phyloP scores from a whole-genome alignment of 768 basidiomycete genomes.

The Leccinum truebloodii region DNA sequence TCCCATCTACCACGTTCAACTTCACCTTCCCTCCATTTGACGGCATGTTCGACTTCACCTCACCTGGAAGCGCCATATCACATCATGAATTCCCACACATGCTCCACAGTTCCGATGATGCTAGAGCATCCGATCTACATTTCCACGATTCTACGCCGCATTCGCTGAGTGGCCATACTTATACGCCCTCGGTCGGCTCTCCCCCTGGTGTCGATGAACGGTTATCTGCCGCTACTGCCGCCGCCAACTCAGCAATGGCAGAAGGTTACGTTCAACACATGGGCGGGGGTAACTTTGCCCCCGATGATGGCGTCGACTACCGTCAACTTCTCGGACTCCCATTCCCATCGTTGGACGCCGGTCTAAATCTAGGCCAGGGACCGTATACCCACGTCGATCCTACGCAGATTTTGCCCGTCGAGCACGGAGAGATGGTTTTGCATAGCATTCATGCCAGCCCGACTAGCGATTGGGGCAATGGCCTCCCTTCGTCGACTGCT shows the following conservation, averaged over 20 bases:
- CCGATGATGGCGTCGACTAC: slow-evolving; percentile 67
- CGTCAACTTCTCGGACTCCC: slow-evolving; percentile 63
- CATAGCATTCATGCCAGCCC: slow-evolving; percentile 71
- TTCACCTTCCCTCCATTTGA: slow-evolving; percentile 73
- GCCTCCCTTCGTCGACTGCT: slow-evolving; percentile 66
- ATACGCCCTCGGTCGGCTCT: slow-evolving; percentile 39
- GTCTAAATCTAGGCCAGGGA: slow-evolving; percentile 40
- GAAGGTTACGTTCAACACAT: slow-evolving; percentile 69
- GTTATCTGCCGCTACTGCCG: slow-evolving; percentile 63
- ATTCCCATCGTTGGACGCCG: slow-evolving; percentile 54
- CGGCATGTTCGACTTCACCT: slow-evolving; percentile 55
- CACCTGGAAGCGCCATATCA: slow-evolving; percentile 33
- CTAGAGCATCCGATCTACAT: slow-evolving; percentile 31
- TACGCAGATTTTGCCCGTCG: slow-evolving; percentile 72
- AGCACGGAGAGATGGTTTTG: slow-evolving; percentile 42
- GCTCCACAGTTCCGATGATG: slow-evolving; percentile 29
- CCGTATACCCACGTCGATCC: slow-evolving; percentile 88
- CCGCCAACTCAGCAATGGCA: slow-evolving; percentile 67
- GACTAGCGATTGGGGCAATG: slow-evolving; percentile 81
- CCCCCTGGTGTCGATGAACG: slow-evolving; percentile 43
- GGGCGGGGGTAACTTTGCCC: slow-evolving; percentile 48
- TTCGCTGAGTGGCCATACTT: slow-evolving; percentile 32
- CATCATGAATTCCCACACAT: slow-evolving; percentile 39
- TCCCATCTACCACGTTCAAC: slow-evolving; percentile 70
- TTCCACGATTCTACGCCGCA: slow-evolving; percentile 35